Evolutionary conservation across 345 rosid species (phyloP), one percentile per base, ranked within the genome.

Genomic region (Lepidium sativum): DNA sequence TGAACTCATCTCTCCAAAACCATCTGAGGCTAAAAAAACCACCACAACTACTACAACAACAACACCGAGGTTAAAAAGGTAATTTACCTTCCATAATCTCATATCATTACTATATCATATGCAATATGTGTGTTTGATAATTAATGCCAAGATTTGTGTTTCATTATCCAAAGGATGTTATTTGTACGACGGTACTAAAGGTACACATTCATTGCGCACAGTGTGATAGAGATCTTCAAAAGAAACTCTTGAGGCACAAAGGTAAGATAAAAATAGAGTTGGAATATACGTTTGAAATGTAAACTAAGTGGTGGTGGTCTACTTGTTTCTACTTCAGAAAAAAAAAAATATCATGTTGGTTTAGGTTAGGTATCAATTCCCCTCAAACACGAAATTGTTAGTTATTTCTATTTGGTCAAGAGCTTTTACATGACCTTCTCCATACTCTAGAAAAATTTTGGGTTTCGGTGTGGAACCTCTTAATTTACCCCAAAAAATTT

Each of bases 191-290:
- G 34, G 8, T 81, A 14, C 21, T 86, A 50, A 88, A 86, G 69
- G 86, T 85, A 67, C 80, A 84, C 70, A 74, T 91, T 76, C 96
- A 91, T 65, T 91, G 98, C 41, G 77, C 75, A 21, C 76, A 84
- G 77, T 91, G 98, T 40, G 91, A 82, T 50, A 63, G 52, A 44
- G 98, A 88, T 44, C 80, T 88, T 68, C 77, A 76, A 29, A 54
- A 51, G 37, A 84, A 80, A 70, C 79, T 88, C 56, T 39, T 84
- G 49, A 79, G 63, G 64, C 85, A 85, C 76, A 81, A 63, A 88
- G 91, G 96, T 88, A 80, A 9, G 12, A 6, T 52, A 20, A 20
- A 20, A 1, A 20, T 20, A n/a, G n/a, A n/a, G n/a, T n/a, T 41
- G 11, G 8, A 31, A 49, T 5, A 16, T 9, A 25, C 23, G 23